A percentile compares a stretch with the other conserved stretches of the same genome.
phyloP scores from a whole-genome alignment of 2,329 filamentous ascomycete species.

The Colletotrichum ledebouriae region DNA sequence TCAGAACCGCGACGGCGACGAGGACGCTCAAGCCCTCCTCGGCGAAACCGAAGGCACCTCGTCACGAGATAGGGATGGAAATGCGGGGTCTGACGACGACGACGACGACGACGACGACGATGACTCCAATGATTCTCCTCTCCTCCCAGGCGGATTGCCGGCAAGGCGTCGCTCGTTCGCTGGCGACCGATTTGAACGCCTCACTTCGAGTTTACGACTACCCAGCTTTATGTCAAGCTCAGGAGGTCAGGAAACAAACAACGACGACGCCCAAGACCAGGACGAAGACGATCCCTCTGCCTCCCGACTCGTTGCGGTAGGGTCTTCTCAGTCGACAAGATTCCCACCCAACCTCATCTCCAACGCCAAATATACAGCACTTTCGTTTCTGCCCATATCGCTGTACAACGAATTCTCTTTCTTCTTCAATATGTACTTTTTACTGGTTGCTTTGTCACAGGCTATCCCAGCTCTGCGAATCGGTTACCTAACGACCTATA shows the following conservation, averaged over 20 bases:
- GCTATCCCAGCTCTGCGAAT: constrained; percentile 90
- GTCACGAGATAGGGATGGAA: constrained; percentile 71
- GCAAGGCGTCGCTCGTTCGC: constrained; percentile 54
- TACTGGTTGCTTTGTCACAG: constrained; percentile 94
- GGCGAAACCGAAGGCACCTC: constrained; percentile 70
- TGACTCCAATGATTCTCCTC: constrained; percentile 82
- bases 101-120: constrained; percentile 79
- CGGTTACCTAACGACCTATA: constrained; percentile 94
- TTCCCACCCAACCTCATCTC: constrained; percentile 94
- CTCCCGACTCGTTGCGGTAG: constrained; percentile 82
- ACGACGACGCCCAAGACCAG: constrained; percentile 62
- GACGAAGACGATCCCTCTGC: constrained; percentile 75
- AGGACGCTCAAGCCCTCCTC: constrained; percentile 77
- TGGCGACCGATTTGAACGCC: constrained; percentile 57
- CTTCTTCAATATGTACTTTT: constrained; percentile 99
- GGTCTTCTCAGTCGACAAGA: constrained; percentile 77
- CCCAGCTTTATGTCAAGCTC: constrained; percentile 74
- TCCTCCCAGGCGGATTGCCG: constrained; percentile 66
- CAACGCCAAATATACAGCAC: constrained; percentile 96
- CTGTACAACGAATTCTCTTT: constrained; percentile 99
- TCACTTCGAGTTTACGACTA: constrained; percentile 70
- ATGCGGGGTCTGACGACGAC: constrained; percentile 69
- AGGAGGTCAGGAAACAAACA: constrained; percentile 48
- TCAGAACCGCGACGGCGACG: constrained; percentile 66
- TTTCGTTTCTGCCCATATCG: constrained; percentile 93